phyloP scores from a whole-genome alignment of 805 yeast species.

The Ogataea thermomethanolica region DNA sequence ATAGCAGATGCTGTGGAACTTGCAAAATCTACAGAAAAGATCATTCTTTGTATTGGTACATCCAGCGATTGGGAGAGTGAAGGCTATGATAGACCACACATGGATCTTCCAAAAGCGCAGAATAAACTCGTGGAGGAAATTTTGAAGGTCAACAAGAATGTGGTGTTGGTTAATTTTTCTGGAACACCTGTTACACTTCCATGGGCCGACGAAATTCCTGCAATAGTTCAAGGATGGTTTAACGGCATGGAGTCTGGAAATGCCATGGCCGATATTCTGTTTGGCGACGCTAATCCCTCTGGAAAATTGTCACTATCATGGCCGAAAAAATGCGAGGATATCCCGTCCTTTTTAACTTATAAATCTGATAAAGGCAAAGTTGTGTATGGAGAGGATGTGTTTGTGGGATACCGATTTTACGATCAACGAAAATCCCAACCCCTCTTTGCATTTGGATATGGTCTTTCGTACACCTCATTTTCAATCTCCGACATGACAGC shows the following conservation, averaged over 20 bases:
- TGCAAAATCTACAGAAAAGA: constrained; percentile 52
- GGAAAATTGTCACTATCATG: constrained; percentile 57
- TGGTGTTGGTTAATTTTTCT: constrained; percentile 52
- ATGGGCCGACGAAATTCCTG: constrained; percentile 42
- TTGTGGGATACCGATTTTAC: constrained; percentile 59
- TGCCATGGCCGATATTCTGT: constrained; percentile 56
- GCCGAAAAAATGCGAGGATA: constrained; percentile 50
- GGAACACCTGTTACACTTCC: constrained; percentile 64
- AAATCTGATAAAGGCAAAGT: constrained; percentile 50
- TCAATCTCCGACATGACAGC: constrained; percentile 38
- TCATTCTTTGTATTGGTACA: constrained; percentile 48
- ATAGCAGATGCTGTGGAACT: constrained; percentile 42
- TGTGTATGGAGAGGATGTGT: constrained; percentile 63
- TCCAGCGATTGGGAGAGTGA: constrained; percentile 58
- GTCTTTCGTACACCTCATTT: constrained; percentile 58
- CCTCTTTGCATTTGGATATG: constrained; percentile 59
- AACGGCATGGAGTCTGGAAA: constrained; percentile 59
- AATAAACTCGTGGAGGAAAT: constrained; percentile 45
- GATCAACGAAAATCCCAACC: constrained; percentile 48
- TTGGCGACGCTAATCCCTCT: constrained; percentile 57
- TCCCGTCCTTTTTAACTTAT: constrained; percentile 54
- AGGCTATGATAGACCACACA: constrained; percentile 50
- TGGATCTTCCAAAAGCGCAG: constrained; percentile 50
- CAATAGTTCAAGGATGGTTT: constrained; percentile 51
- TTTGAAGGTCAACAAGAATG: constrained; percentile 44